phyloP scores from a whole-genome alignment of 2,329 filamentous ascomycete species.

The Microdochium nivale region DNA sequence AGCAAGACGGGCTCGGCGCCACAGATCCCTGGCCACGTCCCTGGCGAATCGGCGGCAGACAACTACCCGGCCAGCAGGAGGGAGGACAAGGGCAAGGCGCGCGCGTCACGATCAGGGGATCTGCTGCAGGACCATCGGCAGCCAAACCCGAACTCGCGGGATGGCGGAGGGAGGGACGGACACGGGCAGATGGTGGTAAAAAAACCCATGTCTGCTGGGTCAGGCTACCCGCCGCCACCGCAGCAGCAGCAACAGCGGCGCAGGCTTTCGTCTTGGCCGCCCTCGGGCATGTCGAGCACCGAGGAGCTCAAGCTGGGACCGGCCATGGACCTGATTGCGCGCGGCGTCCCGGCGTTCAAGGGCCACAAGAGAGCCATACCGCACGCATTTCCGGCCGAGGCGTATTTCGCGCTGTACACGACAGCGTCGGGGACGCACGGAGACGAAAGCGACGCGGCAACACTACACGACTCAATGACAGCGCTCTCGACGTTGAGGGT shows the following conservation, averaged over 20 bases:
- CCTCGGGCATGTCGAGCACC: conserved; percentile 35
- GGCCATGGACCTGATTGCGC: conserved; percentile 49
- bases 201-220: not conserved
- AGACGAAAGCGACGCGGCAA: conserved; percentile 31
- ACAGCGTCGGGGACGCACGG: conserved; percentile 36
- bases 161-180: not conserved
- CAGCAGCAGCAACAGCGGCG: not conserved
- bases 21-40: not conserved
- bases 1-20: not conserved
- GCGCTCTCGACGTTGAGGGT: conserved; percentile 49
- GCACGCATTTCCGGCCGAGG: conserved; percentile 35
- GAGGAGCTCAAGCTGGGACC: conserved; percentile 43
- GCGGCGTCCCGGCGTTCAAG: conserved; percentile 47
- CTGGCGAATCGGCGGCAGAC: not conserved
- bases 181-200: too few species aligned
- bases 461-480: conserved; percentile 46
- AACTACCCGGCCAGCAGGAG: not conserved
- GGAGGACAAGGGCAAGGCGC: not conserved
- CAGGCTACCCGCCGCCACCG: conserved; percentile 18
- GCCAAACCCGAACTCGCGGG: not conserved
- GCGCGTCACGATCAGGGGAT: not conserved
- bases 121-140: not conserved
- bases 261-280: conserved; percentile 46
- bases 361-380: conserved; percentile 46
- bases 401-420: conserved; percentile 48